Base-by-base conservation (phyloP, 352 stramenopile species). In the Globisporangium middletonii region DNA sequence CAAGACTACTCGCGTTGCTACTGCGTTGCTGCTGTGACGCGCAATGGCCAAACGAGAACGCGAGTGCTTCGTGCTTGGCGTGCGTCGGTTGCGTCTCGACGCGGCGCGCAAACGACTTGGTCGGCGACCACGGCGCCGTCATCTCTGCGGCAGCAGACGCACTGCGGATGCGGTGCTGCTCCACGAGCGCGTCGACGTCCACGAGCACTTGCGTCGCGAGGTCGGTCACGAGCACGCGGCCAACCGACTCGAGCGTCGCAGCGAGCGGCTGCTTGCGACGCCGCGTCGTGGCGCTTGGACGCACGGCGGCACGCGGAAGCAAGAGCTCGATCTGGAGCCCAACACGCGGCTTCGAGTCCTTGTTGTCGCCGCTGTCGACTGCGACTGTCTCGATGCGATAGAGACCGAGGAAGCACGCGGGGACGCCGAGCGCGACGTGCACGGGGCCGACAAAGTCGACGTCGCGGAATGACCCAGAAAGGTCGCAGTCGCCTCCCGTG, bases 401-500 rank as follows among this genome's bases (percentile, higher is more conserved):
- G 7, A 77, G 68, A 0, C 79, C 79, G 2, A 88, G 71, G 26
- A 88, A 88, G 53, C 79, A 71, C 7, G 73, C 61, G 43, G 79
- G 75, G 6, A 89, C 61, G 0, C 61, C 53, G 35, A 87, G 46
- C 13, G 71, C 69, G 4, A 86, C 64, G 45, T 72, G 83, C 18
- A 86, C 63, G 1, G 79, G 77, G 13, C 79, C 79, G 16, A 67
- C 52, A 35, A 70, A 89, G 16, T 85, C 76, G 3, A 83, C 59
- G 30, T 89, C 75, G 16, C 79, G 70, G 62, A 89, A 86, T 19
- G 75, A 84, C 4, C 79, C 79, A 12, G 69, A 69, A 13, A 88
- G 55, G 2, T 75, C 64, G 41, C 79, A 89, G 49, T 89, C 77
- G 0, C 69, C 53, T 19, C 73, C 77, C 6, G 68, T 83, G 0